Base-by-base conservation (phyloP, 305 asterid genomes). In the Nicotiana rustica region DNA sequence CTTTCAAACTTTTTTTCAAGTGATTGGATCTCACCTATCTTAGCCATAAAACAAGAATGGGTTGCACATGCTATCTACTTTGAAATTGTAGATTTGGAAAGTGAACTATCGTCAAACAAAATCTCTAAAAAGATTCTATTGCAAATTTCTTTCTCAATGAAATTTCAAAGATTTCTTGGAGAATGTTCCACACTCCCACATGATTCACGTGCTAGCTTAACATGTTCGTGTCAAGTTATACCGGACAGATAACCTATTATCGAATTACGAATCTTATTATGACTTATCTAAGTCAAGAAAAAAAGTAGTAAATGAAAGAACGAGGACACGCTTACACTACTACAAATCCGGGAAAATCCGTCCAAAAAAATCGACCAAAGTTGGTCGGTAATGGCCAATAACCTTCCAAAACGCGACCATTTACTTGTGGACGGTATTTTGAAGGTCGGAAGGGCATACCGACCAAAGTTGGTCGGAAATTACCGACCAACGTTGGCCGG, bases 1-100 rank as follows among this genome's bases (percentile, higher is more conserved):
- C 76, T 69, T 69, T 69, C 77, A 38, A 69, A 69, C 29, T 36
- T 68, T 25, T 67, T 69, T 38, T n/a, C 14, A 19, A 71, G 7
- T 44, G 60, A 70, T 41, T 71, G 31, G 36, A 19, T 71, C 36
- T 71, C 61, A 71, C 13, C 19, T 71, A 41, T 41, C 61, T 44
- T 71, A 71, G 78, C 78, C 38, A 71, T 25, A 21, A 73, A 73
- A 49, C 62, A 21, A 73, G 15, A 73, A 73, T 73, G 41, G 64
- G 47, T 52, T 25, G 79, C 65, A 71, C 79, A 75, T 75, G 64
- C 29, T 75, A 25, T 15, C 25, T 7, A 75, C 29, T 52, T 49
- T 71, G 44, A 75, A 75, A 36, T 21, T 75, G 5, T 49, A 75
- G 15, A 75, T 75, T 52, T 33, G 65, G 79, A 75, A 75, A 75